phyloP scores from a whole-genome alignment of 805 yeast genomes.

The Metschnikowia matae region DNA sequence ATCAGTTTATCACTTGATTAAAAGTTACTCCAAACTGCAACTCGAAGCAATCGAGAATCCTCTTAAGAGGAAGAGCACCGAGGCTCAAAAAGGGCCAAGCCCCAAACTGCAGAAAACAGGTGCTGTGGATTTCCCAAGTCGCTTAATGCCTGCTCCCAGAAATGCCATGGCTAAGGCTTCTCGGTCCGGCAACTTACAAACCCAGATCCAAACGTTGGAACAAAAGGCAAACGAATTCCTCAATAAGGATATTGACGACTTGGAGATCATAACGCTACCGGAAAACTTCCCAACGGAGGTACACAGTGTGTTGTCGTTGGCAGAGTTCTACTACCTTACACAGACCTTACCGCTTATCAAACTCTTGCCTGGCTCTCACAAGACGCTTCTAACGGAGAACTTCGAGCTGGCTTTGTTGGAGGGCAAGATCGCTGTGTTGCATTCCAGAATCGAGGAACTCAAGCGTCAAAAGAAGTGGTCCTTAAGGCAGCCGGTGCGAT shows the following conservation, averaged over 20 bases:
- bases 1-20: conserved; percentile 1
- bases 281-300: conserved; percentile 40
- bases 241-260: conserved; percentile 24
- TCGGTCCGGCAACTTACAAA: conserved; percentile 11
- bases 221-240: conserved; percentile 23
- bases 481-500: conserved; percentile 73
- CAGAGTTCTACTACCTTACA: conserved; percentile 81
- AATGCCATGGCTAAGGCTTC: neutral
- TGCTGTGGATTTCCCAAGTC: conserved; percentile 8
- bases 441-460: conserved; percentile 87
- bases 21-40: neutral
- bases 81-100: neutral
- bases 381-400: conserved; percentile 77
- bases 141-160: conserved; percentile 5
- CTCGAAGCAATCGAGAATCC: conserved; percentile 1
- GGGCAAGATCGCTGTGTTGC: conserved; percentile 85
- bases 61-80: neutral
- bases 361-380: conserved; percentile 79
- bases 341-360: conserved; percentile 84
- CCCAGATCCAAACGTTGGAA: conserved; percentile 20
- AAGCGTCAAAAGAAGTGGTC: conserved; percentile 89
- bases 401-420: conserved; percentile 83
- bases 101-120: conserved; percentile 7
- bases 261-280: conserved; percentile 39
- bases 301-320: conserved; percentile 53